Percentiles rank a stretch among this genome's conserved stretches.
phyloP scores from a whole-genome alignment of 169 alveolate species.

The Pseudocohnilembus persalinus region DNA sequence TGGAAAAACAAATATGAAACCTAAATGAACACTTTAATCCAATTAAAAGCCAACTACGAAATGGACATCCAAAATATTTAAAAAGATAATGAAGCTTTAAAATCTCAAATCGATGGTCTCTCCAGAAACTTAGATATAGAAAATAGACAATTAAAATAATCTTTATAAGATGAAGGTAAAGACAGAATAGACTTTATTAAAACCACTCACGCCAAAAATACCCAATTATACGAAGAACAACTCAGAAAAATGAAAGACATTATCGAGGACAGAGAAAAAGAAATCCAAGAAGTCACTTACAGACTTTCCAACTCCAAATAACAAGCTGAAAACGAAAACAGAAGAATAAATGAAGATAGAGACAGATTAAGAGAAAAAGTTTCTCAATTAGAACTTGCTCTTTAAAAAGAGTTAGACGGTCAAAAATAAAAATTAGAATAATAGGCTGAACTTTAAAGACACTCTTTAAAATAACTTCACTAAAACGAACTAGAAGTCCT shows the following conservation, averaged over 20 bases:
- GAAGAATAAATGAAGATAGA: constrained; percentile 22
- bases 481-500: constrained; percentile 35
- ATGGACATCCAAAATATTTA: constrained; percentile 25
- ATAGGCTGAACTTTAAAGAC: constrained; percentile 7
- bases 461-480: constrained; percentile 28
- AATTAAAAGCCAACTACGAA: constrained; percentile 38
- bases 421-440: constrained; percentile 28
- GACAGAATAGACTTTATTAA: constrained; percentile 14
- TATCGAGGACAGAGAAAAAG: constrained; percentile 29
- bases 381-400: constrained; percentile 29
- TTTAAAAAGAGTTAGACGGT: constrained; percentile 23
- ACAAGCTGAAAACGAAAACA: constrained; percentile 1
- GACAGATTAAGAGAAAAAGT: constrained; percentile 27
- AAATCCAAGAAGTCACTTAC: not conserved
- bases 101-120: not conserved
- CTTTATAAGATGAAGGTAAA: not conserved
- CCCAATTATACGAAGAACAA: constrained; percentile 20
- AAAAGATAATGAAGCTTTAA: constrained; percentile 1
- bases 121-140: constrained; percentile 16
- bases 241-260: constrained; percentile 29
- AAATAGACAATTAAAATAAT: constrained; percentile 11
- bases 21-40: constrained; percentile 26
- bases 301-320: not conserved
- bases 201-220: constrained; percentile 8
- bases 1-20: constrained; percentile 50